Evolutionary conservation across 257 asterid species (phyloP).

Genomic region (Solanum chiquidenum): DNA sequence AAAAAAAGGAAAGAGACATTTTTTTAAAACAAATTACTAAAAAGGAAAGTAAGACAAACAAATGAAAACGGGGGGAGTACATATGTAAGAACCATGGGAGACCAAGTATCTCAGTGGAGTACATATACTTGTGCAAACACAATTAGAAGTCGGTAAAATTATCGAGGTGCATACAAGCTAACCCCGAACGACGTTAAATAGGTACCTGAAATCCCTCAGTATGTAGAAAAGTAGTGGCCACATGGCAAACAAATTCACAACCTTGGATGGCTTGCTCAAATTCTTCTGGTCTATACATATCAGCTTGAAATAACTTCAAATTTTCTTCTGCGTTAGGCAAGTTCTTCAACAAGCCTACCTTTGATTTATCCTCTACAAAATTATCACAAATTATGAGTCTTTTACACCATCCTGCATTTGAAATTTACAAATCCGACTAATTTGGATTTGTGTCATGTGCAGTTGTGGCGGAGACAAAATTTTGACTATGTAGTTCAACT

Average conservation of each 20-base stretch:
- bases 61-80: neutral
- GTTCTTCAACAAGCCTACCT: conserved; percentile 14
- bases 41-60: neutral
- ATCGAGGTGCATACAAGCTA: neutral
- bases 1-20: neutral
- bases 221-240: conserved; percentile 15
- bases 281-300: conserved; percentile 15
- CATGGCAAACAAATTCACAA: conserved; percentile 18
- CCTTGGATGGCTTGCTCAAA: conserved; percentile 17
- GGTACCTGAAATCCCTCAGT: conserved; percentile 6
- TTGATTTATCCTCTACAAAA: conserved; percentile 13
- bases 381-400: neutral
- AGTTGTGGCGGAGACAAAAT: neutral
- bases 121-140: neutral
- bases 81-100: neutral
- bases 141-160: neutral
- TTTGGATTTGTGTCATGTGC: neutral
- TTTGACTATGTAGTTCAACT: neutral
- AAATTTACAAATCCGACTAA: neutral
- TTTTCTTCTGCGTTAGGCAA: conserved; percentile 16
- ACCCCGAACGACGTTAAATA: neutral
- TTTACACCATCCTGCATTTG: neutral
- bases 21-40: too few relatives aligned
- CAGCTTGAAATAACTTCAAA: conserved; percentile 19
- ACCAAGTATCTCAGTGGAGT: neutral